Conservation (phyloP, 169 alveolate species). For the Eimeria sp. region DNA sequence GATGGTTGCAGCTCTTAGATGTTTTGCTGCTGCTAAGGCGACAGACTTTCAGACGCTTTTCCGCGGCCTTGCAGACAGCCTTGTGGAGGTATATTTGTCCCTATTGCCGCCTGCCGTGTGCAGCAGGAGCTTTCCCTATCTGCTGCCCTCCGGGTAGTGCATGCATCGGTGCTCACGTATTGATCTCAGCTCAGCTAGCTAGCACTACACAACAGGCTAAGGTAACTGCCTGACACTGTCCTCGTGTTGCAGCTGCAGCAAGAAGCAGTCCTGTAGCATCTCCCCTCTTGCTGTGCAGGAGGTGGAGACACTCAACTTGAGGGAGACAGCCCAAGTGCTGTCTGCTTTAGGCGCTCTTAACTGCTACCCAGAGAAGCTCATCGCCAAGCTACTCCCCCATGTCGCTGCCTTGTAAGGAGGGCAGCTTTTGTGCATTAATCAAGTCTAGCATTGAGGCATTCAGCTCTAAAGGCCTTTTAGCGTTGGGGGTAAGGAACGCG, state of each 20-base stretch:
- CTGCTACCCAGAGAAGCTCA: slow-evolving; percentile 61
- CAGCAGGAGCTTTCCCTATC: no score
- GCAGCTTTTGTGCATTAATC: neutral
- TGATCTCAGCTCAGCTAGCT: neutral
- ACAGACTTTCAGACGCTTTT: slow-evolving; percentile 31
- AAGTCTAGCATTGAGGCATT: neutral
- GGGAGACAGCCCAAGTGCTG: slow-evolving; percentile 39
- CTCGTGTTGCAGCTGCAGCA: slow-evolving; percentile 13
- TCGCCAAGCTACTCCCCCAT: slow-evolving; percentile 23
- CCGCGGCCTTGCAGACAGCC: slow-evolving; percentile 26
- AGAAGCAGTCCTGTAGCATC: neutral
- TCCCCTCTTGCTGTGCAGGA: neutral
- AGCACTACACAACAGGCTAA: neutral
- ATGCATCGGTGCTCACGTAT: no score
- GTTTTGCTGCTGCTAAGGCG: slow-evolving; percentile 52
- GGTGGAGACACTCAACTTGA: neutral
- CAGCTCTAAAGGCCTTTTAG: neutral
- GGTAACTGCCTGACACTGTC: neutral
- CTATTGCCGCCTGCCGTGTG: no score
- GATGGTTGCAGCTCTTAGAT: neutral
- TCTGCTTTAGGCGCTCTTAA: slow-evolving; percentile 43
- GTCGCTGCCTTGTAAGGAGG: slow-evolving; percentile 18
- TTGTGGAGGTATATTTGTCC: neutral
- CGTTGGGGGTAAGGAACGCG: neutral
- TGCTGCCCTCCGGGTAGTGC: no score